Conservation (phyloP, 441 rosid species). For the Erodium texanum region DNA sequence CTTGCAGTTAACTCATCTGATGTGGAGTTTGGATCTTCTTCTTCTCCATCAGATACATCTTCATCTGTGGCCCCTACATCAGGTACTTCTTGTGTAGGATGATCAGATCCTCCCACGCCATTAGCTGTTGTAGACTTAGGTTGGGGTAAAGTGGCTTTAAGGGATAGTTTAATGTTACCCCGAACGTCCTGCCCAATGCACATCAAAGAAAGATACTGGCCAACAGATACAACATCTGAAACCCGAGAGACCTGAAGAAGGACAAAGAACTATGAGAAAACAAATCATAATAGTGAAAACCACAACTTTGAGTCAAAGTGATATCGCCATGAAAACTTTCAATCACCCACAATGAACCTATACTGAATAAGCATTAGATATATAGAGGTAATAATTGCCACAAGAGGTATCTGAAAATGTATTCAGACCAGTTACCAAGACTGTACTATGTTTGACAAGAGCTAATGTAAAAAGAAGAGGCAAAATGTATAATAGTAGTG, state of each 20-base stretch:
- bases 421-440: background rate
- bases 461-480: background rate
- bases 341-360: background rate
- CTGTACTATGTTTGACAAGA: background rate
- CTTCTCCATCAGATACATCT: conserved; percentile 27
- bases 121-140: conserved; percentile 23
- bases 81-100: conserved; percentile 31
- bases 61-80: conserved; percentile 35
- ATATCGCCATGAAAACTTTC: background rate
- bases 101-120: conserved; percentile 27
- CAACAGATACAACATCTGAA: conserved; percentile 68
- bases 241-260: conserved; percentile 62
- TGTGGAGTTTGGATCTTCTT: conserved; percentile 29
- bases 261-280: background rate
- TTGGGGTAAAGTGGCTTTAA: conserved; percentile 46
- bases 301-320: background rate
- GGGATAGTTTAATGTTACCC: conserved; percentile 87
- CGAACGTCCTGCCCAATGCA: conserved; percentile 93
- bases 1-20: conserved; percentile 17
- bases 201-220: conserved; percentile 69
- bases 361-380: too few relatives aligned
- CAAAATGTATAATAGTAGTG: background rate
- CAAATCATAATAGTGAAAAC: background rate
- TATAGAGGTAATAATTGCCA: too few relatives aligned
- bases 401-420: background rate